Conservation (phyloP, 2,329 filamentous ascomycete species). For the Pseudofabraea citricarpa region DNA sequence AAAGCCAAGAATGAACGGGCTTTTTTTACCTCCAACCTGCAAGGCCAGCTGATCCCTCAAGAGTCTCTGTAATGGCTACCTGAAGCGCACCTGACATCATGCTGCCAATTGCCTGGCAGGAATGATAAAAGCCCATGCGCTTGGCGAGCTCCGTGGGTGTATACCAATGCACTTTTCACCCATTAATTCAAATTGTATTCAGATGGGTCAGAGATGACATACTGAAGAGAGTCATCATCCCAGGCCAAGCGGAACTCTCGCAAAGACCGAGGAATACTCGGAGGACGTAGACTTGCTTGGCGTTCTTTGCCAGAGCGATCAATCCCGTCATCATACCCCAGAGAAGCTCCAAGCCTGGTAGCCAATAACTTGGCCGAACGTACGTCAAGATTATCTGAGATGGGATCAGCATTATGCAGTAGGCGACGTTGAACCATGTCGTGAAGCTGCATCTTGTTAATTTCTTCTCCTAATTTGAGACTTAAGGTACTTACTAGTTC, state of each 20-base stretch:
- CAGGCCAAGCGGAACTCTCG: constrained; percentile 31
- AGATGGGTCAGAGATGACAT: constrained; percentile 10
- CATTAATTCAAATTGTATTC: neutral
- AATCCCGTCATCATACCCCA: constrained; percentile 3
- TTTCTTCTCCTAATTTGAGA: neutral
- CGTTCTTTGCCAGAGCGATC: neutral
- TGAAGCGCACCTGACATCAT: constrained; percentile 16
- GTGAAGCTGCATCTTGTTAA: constrained; percentile 25
- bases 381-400: constrained; percentile 35
- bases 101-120: constrained; percentile 12
- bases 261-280: constrained; percentile 21
- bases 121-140: constrained; percentile 14
- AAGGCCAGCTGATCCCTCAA: constrained; percentile 9
- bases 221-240: constrained; percentile 39
- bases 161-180: constrained; percentile 25
- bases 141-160: constrained; percentile 22
- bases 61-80: constrained; percentile 27
- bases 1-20: neutral
- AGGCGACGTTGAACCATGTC: constrained; percentile 32
- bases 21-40: constrained; percentile 26
- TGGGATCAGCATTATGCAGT: constrained; percentile 34
- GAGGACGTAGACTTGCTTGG: constrained; percentile 12
- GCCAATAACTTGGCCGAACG: constrained; percentile 26
- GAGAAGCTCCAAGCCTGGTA: constrained; percentile 17
- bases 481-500: constrained; percentile 27